Conservation (phyloP, 2,329 filamentous ascomycete species). For the Madurella mycetomatis region DNA sequence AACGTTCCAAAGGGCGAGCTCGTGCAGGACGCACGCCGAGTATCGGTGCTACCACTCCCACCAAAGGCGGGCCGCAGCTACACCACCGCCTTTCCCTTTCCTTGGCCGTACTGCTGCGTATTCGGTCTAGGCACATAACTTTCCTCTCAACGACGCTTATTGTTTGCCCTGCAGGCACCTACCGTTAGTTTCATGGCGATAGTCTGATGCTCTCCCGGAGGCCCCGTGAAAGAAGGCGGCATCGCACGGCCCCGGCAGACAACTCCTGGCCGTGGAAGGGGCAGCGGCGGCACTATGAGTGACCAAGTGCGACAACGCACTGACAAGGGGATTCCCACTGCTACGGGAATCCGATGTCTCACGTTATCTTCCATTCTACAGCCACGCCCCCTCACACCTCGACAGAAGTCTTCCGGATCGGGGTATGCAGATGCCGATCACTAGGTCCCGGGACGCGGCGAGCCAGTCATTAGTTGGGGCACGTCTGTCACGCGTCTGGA, state of each 20-base stretch:
- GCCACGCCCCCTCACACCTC: not conserved
- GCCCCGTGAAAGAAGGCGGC: too few relatives aligned
- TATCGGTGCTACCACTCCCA: not conserved
- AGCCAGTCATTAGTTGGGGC: not conserved
- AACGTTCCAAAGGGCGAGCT: not conserved
- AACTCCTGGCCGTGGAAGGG: not conserved
- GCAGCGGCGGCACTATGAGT: not conserved
- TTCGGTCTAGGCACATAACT: not conserved
- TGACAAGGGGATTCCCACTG: not conserved
- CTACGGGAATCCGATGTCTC: not conserved
- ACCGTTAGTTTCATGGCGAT: too few relatives aligned
- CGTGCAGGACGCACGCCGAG: not conserved
- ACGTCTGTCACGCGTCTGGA: not conserved
- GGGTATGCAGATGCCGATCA: slow-evolving; percentile 12
- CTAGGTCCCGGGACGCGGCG: not conserved
- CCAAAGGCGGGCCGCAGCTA: not conserved
- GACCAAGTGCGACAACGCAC: not conserved
- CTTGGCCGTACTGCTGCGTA: not conserved
- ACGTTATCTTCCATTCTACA: not conserved
- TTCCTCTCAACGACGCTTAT: too few relatives aligned
- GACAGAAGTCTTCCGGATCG: slow-evolving; percentile 2
- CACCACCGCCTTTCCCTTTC: not conserved
- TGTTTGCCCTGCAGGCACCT: too few relatives aligned
- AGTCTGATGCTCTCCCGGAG: too few relatives aligned
- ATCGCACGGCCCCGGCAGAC: too few relatives aligned